phyloP scores from a whole-genome alignment of 2,329 filamentous ascomycete genomes.

The Polychaeton citri region DNA sequence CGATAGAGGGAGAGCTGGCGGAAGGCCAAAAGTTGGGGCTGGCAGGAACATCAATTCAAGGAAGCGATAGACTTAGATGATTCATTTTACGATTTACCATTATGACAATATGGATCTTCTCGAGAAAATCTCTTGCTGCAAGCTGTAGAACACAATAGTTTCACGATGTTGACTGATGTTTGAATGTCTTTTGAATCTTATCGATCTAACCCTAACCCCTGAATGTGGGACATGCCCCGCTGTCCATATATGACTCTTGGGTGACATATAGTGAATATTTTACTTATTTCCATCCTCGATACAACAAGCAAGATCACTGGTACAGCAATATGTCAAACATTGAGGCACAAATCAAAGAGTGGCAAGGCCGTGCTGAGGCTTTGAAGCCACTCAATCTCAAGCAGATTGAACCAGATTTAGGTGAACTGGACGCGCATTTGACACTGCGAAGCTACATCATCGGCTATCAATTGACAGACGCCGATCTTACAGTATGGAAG shows the following conservation, averaged over 20 bases:
- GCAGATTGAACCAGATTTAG: constrained; percentile 55
- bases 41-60: constrained; percentile 76
- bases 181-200: too few relatives aligned
- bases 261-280: too few relatives aligned
- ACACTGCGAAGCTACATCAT: constrained; percentile 75
- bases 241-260: too few relatives aligned
- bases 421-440: constrained; percentile 73
- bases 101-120: too few relatives aligned
- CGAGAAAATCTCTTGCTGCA: too few relatives aligned
- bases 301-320: too few relatives aligned
- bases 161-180: too few relatives aligned
- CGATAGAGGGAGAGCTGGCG: constrained; percentile 50
- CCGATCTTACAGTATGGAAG: constrained; percentile 73
- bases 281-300: too few relatives aligned
- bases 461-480: constrained; percentile 62
- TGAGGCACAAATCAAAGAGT: constrained; percentile 31
- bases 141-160: too few relatives aligned
- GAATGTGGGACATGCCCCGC: too few relatives aligned
- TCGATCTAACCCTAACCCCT: too few relatives aligned
- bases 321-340: not conserved
- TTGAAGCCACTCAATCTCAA: constrained; percentile 61
- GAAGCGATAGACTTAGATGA: constrained; percentile 41
- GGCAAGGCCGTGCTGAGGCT: constrained; percentile 40
- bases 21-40: constrained; percentile 67
- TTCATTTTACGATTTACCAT: too few relatives aligned